Percentiles rank a stretch among this genome's conserved stretches.
These are phyloP conservation scores for Thalassiosira profunda DNA, from an alignment of 108 stramenopile species.

Conservation along the genomic window DNA sequence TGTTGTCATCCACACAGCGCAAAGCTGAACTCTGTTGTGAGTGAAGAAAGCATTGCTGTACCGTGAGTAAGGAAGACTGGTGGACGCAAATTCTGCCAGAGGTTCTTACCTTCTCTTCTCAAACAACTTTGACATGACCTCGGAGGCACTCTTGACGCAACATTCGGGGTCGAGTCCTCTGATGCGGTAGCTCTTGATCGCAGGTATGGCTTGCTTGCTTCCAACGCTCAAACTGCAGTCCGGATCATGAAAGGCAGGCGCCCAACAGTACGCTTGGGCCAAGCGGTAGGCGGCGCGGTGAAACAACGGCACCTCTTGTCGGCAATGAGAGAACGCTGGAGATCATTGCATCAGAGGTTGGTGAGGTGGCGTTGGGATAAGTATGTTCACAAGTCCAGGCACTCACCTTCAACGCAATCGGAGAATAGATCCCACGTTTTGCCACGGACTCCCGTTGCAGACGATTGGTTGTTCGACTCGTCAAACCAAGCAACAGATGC, in stretches of 20 bases:
- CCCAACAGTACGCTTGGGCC: constrained; percentile 85
- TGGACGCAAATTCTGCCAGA: background rate
- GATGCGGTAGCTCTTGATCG: constrained; percentile 48
- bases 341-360: background rate
- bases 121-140: constrained; percentile 66
- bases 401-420: constrained; percentile 62
- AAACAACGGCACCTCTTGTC: constrained; percentile 64
- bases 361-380: background rate
- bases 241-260: constrained; percentile 73
- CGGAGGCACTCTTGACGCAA: constrained; percentile 58
- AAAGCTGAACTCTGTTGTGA: constrained; percentile 62
- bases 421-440: constrained; percentile 71
- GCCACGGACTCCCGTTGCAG: constrained; percentile 23
- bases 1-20: constrained; percentile 89
- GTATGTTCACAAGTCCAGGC: background rate
- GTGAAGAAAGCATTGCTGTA: constrained; percentile 3
- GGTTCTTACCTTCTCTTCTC: constrained; percentile 68
- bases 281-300: constrained; percentile 87
- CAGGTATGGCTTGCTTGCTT: constrained; percentile 55
- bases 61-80: background rate
- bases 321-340: constrained; percentile 66
- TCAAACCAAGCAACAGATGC: constrained; percentile 55
- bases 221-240: constrained; percentile 15
- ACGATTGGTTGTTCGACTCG: constrained; percentile 8
- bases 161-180: constrained; percentile 56